phyloP scores from a whole-genome alignment of 2,329 filamentous ascomycete species.

The Lizonia empirigonia region DNA sequence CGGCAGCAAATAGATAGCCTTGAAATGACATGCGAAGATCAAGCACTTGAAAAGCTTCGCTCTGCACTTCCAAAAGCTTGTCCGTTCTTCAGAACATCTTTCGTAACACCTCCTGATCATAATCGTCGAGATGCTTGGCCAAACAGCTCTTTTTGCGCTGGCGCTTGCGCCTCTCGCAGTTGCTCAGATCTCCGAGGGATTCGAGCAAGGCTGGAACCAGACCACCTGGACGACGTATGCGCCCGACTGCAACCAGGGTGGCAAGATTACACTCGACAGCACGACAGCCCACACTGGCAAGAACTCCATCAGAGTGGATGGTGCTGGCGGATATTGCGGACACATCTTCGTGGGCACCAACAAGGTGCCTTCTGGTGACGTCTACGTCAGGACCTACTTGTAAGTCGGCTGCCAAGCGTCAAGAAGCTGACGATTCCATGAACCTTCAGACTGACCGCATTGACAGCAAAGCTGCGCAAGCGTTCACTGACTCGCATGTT shows the following conservation, averaged over 20 bases:
- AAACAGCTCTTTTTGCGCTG: slow-evolving; percentile 54
- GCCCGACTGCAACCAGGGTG: slow-evolving; percentile 64
- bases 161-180: slow-evolving; percentile 54
- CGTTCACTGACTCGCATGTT: slow-evolving; percentile 64
- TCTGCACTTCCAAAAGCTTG: slow-evolving; percentile 1
- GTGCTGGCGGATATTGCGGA: slow-evolving; percentile 62
- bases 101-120: background rate
- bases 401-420: slow-evolving; percentile 47
- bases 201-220: slow-evolving; percentile 64
- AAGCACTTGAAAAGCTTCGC: slow-evolving; percentile 15
- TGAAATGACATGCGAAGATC: background rate
- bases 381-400: slow-evolving; percentile 63
- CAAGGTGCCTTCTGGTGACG: slow-evolving; percentile 60
- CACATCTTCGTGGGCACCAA: slow-evolving; percentile 67
- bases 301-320: slow-evolving; percentile 74
- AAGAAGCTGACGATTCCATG: background rate
- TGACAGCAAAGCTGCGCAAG: slow-evolving; percentile 60
- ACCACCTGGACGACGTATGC: slow-evolving; percentile 65
- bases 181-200: slow-evolving; percentile 61
- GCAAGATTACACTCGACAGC: slow-evolving; percentile 62
- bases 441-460: slow-evolving; percentile 4
- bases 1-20: slow-evolving; percentile 3
- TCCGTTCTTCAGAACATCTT: background rate
- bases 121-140: slow-evolving; percentile 50
- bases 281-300: slow-evolving; percentile 62